Evolutionary conservation across 2,329 filamentous ascomycete species (phyloP), one percentile per base, ranked within the genome.

Genomic region (Colletotrichum sp.): DNA sequence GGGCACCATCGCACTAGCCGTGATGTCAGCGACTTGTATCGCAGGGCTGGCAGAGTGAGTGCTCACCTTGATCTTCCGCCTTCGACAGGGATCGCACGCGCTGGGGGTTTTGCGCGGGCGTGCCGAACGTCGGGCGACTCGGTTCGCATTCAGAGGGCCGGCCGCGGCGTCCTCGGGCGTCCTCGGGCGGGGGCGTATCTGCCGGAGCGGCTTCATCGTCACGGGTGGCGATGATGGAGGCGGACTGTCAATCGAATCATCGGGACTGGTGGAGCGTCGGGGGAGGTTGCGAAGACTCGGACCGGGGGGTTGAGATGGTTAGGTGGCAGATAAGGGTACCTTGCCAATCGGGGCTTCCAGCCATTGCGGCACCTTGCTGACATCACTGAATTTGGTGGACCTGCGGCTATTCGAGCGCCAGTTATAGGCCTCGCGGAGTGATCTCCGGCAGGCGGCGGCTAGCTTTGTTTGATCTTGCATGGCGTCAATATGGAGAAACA

Each of bases 81-180:
- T 74, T 0, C 72, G 72, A 39, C 72, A 74, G 18, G 72, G 72
- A 55, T 74, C 72, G 36, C 72, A 74, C 16, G 72, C 72, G 21
- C 60, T 66, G 34, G 39, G 70, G 9, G 67, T 65, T 43, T 74
- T 74, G 5, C 59, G 59, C 26, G 55, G 67, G 9, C 67, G 67
- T 21, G 36, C 4, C 21, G 57, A 6, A 18, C 64, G 70, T 13
- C 52, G 63, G 52, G 67, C 18, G 26, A 63, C 21, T 15, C 55
- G 26, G 15, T 6, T 59, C 55, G 21, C 26, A 12, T 59, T 59
- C 9, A 26, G 15, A 15, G 15, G 55, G 21, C 9, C 26, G 8
- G 26, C 9, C 6, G 55, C 10, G 43, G 10, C 43, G 0, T 59
- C 55, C 55, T 30, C 55, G 10, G 13, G 24, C 21, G 55, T 0